Percentiles rank a stretch among this genome's conserved stretches.
These are phyloP conservation scores for Medicago arabica DNA, from an alignment of 306 rosid genomes.

Conservation along the genomic window DNA sequence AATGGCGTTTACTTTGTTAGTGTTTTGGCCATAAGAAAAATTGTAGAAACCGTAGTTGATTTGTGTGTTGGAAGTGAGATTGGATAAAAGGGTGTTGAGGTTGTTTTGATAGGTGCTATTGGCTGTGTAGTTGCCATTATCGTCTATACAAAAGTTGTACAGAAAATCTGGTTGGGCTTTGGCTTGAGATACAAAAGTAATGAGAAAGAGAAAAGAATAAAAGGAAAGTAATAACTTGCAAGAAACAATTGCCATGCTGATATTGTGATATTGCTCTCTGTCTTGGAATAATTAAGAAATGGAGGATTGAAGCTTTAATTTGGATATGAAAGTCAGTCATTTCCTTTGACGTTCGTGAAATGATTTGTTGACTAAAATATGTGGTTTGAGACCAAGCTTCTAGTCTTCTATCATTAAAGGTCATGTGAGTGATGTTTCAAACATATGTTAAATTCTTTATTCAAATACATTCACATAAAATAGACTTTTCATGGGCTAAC, in stretches of 20 bases:
- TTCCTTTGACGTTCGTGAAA: not conserved
- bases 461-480: too few species aligned
- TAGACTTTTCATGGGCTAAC: too few species aligned
- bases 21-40: not conserved
- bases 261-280: not conserved
- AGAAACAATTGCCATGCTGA: not conserved
- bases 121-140: not conserved
- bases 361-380: not conserved
- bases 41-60: conserved; percentile 2
- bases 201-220: not conserved
- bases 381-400: not conserved
- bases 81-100: not conserved
- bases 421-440: not conserved
- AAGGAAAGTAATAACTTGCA: not conserved
- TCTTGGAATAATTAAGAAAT: not conserved
- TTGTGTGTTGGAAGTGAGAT: not conserved
- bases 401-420: not conserved
- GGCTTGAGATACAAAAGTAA: not conserved
- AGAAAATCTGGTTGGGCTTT: not conserved
- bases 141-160: not conserved
- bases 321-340: not conserved
- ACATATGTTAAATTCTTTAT: too few species aligned
- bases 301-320: not conserved
- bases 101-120: not conserved
- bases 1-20: not conserved